Evolutionary conservation across 2,329 filamentous ascomycete species (phyloP), one percentile per base, ranked within the genome.

Genomic region (Knufia petricola): DNA sequence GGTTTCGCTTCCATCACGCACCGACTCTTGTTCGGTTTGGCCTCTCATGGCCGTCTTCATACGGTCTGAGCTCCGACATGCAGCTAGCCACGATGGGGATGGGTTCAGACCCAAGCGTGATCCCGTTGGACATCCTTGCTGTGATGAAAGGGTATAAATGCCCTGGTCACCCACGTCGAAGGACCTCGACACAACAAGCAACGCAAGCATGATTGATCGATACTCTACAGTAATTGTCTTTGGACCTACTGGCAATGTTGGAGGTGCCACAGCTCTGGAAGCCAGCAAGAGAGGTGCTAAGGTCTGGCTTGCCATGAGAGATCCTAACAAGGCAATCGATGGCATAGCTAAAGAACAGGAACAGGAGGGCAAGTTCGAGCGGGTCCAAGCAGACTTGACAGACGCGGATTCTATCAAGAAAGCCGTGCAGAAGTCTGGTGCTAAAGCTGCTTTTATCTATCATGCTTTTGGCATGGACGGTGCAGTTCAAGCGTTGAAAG

Each of bases 371-470:
- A 51, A 49, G 10, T 71, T 64, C 50, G 45, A 63, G 24, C 58
- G 71, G 4, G 53, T 74, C 15, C 58, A 68, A 41, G 69, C 72
- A 30, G 73, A 77, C 55, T 63, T 77, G 4, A 58, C 59, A 2
- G 50, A 71, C 0, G 67, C 72, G 0, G 63, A 64, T 0, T 66
- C 66, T 3, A 55, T 77, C 17, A 46, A 45, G 3, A 55, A 55
- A 0, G 74, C 73, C 0, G 66, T 74, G n/a, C 45, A 58, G 23
- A 56, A 56, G 24, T 64, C 70, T 0, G 64, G 66, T 7, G 73
- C 74, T 13, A 72, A 65, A 37, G 54, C 58, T 6, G 74, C 73
- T 0, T 77, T 76, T 61, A 62, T 75, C 40, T 77, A 78, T 58
- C 23, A 63, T 1, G 55, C 63, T 6, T 53, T 75, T 51, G 48